Base-by-base conservation (phyloP, 1,284 basidiomycete genomes). In the Cutaneotrichosporon dermatis region DNA sequence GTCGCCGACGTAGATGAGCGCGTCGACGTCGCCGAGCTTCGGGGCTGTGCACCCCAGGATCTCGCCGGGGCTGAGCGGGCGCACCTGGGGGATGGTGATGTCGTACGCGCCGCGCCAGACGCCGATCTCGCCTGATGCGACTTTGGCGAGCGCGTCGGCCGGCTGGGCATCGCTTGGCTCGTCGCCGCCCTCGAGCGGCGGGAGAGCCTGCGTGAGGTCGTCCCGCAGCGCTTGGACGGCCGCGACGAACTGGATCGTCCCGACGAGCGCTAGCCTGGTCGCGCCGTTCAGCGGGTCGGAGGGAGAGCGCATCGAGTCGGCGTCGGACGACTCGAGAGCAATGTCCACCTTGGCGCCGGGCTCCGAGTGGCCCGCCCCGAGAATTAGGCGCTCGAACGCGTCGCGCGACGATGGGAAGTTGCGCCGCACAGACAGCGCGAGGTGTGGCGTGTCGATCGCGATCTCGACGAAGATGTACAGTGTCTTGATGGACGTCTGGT, bases 391-490 rank as follows among this genome's bases (percentile, higher is more conserved):
- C 16, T 66, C 65, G 64, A 80, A 79, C 3, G 78, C 73, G 9
- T 49, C 13, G 36, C 71, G 66, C 13, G 71, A 66, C 43, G 85
- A 83, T 2, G 96, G 92, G 67, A 99, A 92, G 77, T 99, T 99
- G 62, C 88, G 82, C 5, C 94, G 86, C 57, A 99, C 83, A 1
- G 92, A 91, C 63, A 90, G 83, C 1, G 83, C 81, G 16, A 99
- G 83, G 2, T 80, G 72, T 1, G 88, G 85, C 1, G 72, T 70
- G 75, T 99, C 95, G 69, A 99, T 92, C 6, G 85, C 83, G 67
- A 99, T 99, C 78, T 99, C 96, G 40, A 99, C 96, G 73, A 99
- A 99, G 58, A 99, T 83, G 73, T 99, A 99, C 8, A 99, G 85
- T 0, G 95, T 98, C 74, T 93, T 95, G 76, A 99, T 90, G 4